Evolutionary conservation across 2,329 filamentous ascomycete genomes (phyloP), one percentile per base, ranked within the genome.

Genomic region (Ampelomyces quisqualis): DNA sequence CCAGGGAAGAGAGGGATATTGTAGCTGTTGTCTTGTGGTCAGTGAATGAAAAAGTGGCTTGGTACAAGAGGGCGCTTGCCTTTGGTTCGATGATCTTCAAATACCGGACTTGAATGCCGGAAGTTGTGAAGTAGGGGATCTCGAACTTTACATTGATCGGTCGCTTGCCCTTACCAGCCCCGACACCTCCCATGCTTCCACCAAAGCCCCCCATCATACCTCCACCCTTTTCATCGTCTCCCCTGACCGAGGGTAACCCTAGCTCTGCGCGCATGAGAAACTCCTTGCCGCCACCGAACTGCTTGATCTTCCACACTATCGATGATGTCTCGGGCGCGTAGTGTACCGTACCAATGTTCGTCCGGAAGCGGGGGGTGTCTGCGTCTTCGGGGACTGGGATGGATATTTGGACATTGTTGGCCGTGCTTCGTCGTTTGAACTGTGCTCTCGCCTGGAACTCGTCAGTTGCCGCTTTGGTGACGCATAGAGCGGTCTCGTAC

Each of bases 121-220:
- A 94, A 3, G 94, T 98, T n/a, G 93, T 98, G 69, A 98, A 98
- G 73, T 98, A 98, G n/a, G 93, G 93, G 65, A 98, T 98, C 76
- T 98, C 93, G 68, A 98, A 98, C 75, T 98, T 98, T 74, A 98
- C 93, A 70, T 90, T 91, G 62, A 98, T 98, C 1, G 93, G 93
- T 57, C 93, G 77, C 78, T 97, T 98, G 14, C 88, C 88, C 74
- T 97, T 97, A 43, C 82, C 84, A 14, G 71, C 73, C 4, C 82
- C 83, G 19, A 93, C 81, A 51, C 91, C 91, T 44, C 91, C 91
- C 90, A 96, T 96, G 66, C 89, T 95, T 14, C 91, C 91, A 49
- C 91, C 91, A 61, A 96, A 96, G 1, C 91, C 91, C 61, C 91
- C 91, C 55, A 91, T 97, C 91, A 97, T 97, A 51, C 91, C 91